Percentiles rank a stretch among this genome's conserved stretches.
These are phyloP conservation scores for Exophiala mesophila DNA, from an alignment of 2,329 filamentous ascomycete genomes.

Conservation along the genomic window DNA sequence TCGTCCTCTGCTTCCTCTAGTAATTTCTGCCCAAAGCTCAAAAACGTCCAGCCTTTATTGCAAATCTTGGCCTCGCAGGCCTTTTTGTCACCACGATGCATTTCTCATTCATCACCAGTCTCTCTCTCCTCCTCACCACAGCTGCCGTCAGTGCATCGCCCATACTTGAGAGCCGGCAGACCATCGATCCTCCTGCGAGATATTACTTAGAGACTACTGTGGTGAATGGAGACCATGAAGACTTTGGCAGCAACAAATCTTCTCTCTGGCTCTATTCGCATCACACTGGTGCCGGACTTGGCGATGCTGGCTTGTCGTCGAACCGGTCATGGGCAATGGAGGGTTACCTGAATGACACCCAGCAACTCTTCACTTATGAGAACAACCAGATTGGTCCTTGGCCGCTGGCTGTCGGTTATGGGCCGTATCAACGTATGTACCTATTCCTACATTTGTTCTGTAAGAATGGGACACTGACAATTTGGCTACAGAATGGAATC, in stretches of 20 bases:
- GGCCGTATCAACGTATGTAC: slow-evolving; percentile 23
- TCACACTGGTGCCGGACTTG: slow-evolving; percentile 26
- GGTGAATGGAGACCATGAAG: slow-evolving; percentile 15
- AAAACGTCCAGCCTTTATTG: too few relatives aligned
- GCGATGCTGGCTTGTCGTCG: slow-evolving; percentile 20
- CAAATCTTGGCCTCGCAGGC: neutral
- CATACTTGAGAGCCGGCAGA: slow-evolving; percentile 16
- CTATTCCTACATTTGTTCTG: too few relatives aligned
- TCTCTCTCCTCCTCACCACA: slow-evolving; percentile 9
- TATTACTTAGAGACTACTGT: slow-evolving; percentile 24
- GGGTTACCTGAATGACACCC: slow-evolving; percentile 23
- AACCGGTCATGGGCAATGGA: slow-evolving; percentile 19
- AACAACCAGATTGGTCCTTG: slow-evolving; percentile 22
- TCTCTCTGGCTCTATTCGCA: slow-evolving; percentile 24
- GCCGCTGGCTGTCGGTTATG: slow-evolving; percentile 17
- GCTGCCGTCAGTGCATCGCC: slow-evolving; percentile 13
- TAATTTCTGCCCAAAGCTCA: too few relatives aligned
- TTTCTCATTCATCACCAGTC: slow-evolving; percentile 12
- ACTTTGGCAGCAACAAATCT: slow-evolving; percentile 25
- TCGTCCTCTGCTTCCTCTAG: too few relatives aligned
- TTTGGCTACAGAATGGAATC: slow-evolving; percentile 16
- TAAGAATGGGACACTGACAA: too few relatives aligned
- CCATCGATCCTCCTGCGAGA: slow-evolving; percentile 14
- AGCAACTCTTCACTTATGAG: slow-evolving; percentile 21
- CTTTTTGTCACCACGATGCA: slow-evolving; percentile 17